Percentiles rank a stretch among this genome's conserved stretches.
These are phyloP conservation scores for Pseudocercospora musae DNA, from an alignment of 2,329 filamentous ascomycete species.

Conservation along the genomic window DNA sequence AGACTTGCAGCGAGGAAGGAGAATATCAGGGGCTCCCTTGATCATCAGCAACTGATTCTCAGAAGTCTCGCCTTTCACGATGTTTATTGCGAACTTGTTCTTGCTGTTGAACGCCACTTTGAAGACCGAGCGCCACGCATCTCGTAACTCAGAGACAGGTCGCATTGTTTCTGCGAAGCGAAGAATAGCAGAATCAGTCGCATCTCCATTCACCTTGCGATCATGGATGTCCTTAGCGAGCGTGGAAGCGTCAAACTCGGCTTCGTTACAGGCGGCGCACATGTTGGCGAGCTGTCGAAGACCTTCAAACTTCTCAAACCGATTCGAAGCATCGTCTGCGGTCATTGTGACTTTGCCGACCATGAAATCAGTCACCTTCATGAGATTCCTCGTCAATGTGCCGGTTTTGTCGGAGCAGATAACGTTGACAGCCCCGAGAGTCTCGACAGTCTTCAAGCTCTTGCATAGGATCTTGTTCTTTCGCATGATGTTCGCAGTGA, in stretches of 20 bases:
- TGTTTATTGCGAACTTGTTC: slow-evolving; percentile 76
- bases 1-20: slow-evolving; percentile 61
- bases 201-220: slow-evolving; percentile 68
- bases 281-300: slow-evolving; percentile 60
- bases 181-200: slow-evolving; percentile 71
- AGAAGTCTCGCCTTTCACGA: slow-evolving; percentile 46
- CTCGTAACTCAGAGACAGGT: slow-evolving; percentile 57
- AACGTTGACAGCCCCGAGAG: slow-evolving; percentile 67
- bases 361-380: slow-evolving; percentile 61
- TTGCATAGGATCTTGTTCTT: slow-evolving; percentile 77
- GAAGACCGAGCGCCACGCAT: slow-evolving; percentile 63
- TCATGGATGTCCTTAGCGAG: slow-evolving; percentile 57
- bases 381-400: slow-evolving; percentile 53
- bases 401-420: slow-evolving; percentile 78
- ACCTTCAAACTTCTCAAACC: slow-evolving; percentile 36
- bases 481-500: slow-evolving; percentile 72
- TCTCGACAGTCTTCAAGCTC: slow-evolving; percentile 74
- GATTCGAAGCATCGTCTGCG: slow-evolving; percentile 48
- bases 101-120: slow-evolving; percentile 73
- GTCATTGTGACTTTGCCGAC: slow-evolving; percentile 54
- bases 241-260: slow-evolving; percentile 68
- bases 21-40: slow-evolving; percentile 73
- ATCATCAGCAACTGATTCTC: slow-evolving; percentile 59
- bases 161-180: slow-evolving; percentile 66
- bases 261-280: slow-evolving; percentile 69